Base-by-base conservation (phyloP, 2,329 filamentous ascomycete genomes). In the Aspergillus udagawae region DNA sequence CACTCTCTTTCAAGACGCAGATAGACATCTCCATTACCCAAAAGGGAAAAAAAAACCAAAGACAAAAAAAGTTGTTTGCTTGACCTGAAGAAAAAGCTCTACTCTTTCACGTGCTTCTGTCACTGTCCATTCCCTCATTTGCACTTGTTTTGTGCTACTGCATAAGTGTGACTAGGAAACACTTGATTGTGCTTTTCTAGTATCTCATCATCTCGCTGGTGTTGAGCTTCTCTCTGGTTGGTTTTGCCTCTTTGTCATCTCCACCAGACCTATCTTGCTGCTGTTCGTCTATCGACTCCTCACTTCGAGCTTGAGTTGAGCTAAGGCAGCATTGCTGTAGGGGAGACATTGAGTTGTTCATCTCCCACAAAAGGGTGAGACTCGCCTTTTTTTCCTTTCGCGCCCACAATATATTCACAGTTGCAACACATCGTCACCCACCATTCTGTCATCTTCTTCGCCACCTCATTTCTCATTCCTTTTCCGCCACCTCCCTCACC, bases 291-390 rank as follows among this genome's bases (percentile, higher is more conserved):
- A 14, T 47, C 21, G 10, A 25, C 44, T 47, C 44, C 10, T 25
- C 21, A 27, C 44, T 47, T 47, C 21, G 20, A 25, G 21, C 21
- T 47, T 25, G 44, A 47, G 49, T 52, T 42, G 42, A 52, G 25
- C 20, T 41, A 59, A 57, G 57, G 63, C 60, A 69, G 63, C 63
- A 57, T 61, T 63, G 59, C 63, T 67, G 65, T 71, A 68, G 91
- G 91, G 90, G 92, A 96, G 89, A 92, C 92, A 96, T 96, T 96
- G 78, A 88, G 76, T 96, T 96, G 92, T 96, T 91, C 81, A 90
- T 96, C 92, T 96, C 91, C 89, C 85, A 78, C 84, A 83, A 75
- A 84, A 84, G 75, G 82, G 80, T 82, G 82, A 75, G 78, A 60
- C 61, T 59, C 49, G 57, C 56, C 1, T 10, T 12, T 17, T 14